Percentiles rank a stretch among this genome's conserved stretches.
phyloP scores from a whole-genome alignment of 768 basidiomycete species.

The Crucibulum laeve region DNA sequence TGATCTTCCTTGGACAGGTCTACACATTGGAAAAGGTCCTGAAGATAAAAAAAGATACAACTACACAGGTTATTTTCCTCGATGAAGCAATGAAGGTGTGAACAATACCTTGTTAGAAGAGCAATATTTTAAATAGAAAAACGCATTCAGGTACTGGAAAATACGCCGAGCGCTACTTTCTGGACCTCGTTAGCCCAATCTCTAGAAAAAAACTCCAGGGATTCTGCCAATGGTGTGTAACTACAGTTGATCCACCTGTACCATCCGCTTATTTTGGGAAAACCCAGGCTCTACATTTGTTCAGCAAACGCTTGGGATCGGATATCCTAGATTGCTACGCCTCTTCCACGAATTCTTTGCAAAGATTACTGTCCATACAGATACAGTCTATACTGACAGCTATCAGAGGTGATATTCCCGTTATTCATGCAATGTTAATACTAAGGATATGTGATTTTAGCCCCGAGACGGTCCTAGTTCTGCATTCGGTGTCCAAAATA shows the following conservation, averaged over 20 bases:
- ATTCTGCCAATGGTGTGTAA: slow-evolving; percentile 68
- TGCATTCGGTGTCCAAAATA: slow-evolving; percentile 79
- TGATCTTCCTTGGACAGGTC: slow-evolving; percentile 45
- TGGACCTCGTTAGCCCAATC: slow-evolving; percentile 82
- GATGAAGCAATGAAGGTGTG: slow-evolving; percentile 91
- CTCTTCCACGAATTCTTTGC: slow-evolving; percentile 97
- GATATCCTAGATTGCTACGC: slow-evolving; percentile 84
- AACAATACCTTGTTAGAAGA: neutral
- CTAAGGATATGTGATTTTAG: slow-evolving; percentile 30
- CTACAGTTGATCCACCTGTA: neutral
- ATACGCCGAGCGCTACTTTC: slow-evolving; percentile 86
- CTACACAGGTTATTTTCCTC: slow-evolving; percentile 74
- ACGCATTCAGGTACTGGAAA: slow-evolving; percentile 68
- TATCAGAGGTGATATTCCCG: slow-evolving; percentile 67
- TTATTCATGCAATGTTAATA: neutral
- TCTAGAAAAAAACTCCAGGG: slow-evolving; percentile 78
- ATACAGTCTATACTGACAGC: slow-evolving; percentile 81
- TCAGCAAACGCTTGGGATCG: slow-evolving; percentile 82
- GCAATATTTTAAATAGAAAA: neutral
- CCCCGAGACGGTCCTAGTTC: slow-evolving; percentile 86
- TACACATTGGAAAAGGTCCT: slow-evolving; percentile 95
- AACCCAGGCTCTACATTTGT: slow-evolving; percentile 80
- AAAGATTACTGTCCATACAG: slow-evolving; percentile 92
- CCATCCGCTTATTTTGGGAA: neutral
- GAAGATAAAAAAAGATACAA: slow-evolving; percentile 79